Evolutionary conservation across 1,284 basidiomycete genomes (phyloP).

Genomic region (Pascua sp.): DNA sequence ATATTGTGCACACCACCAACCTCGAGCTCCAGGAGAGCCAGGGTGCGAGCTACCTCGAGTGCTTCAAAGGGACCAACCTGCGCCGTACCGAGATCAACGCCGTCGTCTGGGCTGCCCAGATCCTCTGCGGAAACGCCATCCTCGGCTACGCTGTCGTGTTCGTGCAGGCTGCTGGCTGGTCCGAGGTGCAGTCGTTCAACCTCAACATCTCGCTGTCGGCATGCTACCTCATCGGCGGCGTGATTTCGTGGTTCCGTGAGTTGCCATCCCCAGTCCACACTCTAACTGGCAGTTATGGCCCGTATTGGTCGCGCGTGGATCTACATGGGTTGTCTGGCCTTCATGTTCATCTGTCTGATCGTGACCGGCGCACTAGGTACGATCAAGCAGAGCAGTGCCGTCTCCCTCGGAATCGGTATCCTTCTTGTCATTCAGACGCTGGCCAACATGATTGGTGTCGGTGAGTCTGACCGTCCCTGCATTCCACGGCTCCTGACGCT

Average conservation of each 20-base stretch:
- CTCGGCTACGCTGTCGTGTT: conserved; percentile 34
- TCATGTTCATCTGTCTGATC: conserved; percentile 47
- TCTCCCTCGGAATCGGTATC: conserved; percentile 30
- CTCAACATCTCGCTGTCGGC: conserved; percentile 47
- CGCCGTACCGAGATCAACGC: conserved; percentile 51
- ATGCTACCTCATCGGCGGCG: conserved; percentile 45
- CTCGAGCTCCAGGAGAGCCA: conserved; percentile 29
- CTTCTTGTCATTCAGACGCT: conserved; percentile 37
- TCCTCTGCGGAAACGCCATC: conserved; percentile 21
- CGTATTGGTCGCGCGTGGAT: conserved; percentile 47
- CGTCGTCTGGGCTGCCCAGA: conserved; percentile 15
- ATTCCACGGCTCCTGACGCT: not conserved
- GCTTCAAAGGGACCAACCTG: conserved; percentile 45
- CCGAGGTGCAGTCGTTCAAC: conserved; percentile 42
- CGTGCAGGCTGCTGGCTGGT: conserved; percentile 48
- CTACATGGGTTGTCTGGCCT: conserved; percentile 50
- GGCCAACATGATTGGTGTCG: conserved; percentile 29
- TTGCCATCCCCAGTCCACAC: not conserved
- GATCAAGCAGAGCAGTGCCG: not conserved
- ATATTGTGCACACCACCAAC: conserved; percentile 36
- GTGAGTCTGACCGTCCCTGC: not conserved
- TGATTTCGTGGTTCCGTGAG: conserved; percentile 45
- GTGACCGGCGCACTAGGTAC: conserved; percentile 50
- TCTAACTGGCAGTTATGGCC: conserved; percentile 30
- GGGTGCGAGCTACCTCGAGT: conserved; percentile 19